phyloP scores from a whole-genome alignment of 2,329 filamentous ascomycete species.

The Penicillium expansum region DNA sequence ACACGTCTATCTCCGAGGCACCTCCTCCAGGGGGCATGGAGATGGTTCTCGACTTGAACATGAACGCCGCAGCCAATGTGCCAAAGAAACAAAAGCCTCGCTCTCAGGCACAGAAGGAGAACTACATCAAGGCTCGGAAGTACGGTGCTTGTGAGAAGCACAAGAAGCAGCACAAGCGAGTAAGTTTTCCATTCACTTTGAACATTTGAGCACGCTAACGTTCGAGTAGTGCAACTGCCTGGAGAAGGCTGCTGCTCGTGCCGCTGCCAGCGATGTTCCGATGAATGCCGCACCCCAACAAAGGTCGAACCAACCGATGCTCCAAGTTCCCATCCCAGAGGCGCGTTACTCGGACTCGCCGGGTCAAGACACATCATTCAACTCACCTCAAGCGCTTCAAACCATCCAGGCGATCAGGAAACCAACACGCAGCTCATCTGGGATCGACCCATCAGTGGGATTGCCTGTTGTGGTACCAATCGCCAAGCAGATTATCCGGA shows the following conservation, averaged over 20 bases:
- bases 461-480: conserved; percentile 1
- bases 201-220: conserved; percentile 17
- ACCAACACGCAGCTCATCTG: background rate
- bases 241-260: conserved; percentile 32
- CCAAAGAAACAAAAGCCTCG: conserved; percentile 44
- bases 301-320: background rate
- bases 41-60: conserved; percentile 44
- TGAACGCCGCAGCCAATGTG: conserved; percentile 43
- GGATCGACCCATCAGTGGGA: conserved; percentile 10
- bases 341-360: conserved; percentile 8
- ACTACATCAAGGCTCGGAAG: conserved; percentile 44
- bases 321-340: conserved; percentile 6
- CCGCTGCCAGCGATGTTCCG: conserved; percentile 19
- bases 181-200: conserved; percentile 21
- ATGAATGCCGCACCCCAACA: conserved; percentile 10
- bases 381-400: conserved; percentile 4
- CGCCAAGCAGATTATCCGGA: background rate
- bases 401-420: conserved; percentile 6
- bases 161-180: conserved; percentile 44
- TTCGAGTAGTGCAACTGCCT: conserved; percentile 40
- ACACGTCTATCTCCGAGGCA: conserved; percentile 13
- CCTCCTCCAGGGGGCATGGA: conserved; percentile 32
- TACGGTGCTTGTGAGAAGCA: conserved; percentile 46
- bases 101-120: conserved; percentile 43
- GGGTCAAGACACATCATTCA: conserved; percentile 12